Conservation (phyloP, 257 asterid genomes). For the Paulownia fortunei region DNA sequence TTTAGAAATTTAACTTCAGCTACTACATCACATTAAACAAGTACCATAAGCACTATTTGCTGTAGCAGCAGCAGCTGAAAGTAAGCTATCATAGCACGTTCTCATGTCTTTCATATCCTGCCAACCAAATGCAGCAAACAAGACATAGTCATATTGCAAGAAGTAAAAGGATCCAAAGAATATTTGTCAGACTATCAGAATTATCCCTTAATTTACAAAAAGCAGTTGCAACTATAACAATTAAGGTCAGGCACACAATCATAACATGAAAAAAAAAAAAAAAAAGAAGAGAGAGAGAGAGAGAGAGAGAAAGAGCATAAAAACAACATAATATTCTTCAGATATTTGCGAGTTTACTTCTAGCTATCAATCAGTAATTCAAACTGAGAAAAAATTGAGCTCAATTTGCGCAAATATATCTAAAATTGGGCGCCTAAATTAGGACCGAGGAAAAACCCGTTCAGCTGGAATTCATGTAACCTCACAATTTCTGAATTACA, state of each 20-base stretch:
- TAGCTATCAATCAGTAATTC: conserved; percentile 15
- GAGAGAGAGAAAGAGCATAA: neutral
- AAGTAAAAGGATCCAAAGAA: neutral
- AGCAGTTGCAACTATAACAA: conserved; percentile 18
- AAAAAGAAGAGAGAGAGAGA: too few relatives aligned
- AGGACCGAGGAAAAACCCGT: neutral
- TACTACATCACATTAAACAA: conserved; percentile 10
- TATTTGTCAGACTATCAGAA: neutral
- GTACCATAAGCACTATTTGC: conserved; percentile 94
- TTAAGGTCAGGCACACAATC: conserved; percentile 12
- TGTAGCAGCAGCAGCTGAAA: conserved; percentile 97
- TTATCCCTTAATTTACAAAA: neutral
- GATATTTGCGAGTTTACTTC: conserved; percentile 14
- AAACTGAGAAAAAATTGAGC: neutral
- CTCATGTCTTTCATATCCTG: conserved; percentile 98
- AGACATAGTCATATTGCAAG: conserved; percentile 15
- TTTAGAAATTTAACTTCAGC: conserved; percentile 17
- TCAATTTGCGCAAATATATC: conserved; percentile 11
- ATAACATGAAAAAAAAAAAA: neutral
- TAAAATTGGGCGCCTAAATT: neutral
- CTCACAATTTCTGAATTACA: neutral
- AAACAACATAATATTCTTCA: neutral
- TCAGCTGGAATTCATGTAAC: neutral
- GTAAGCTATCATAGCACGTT: conserved; percentile 85
- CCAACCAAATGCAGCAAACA: conserved; percentile 29